Base-by-base conservation (phyloP, 495 filamentous ascomycete species). In the Neurospora cerealis region DNA sequence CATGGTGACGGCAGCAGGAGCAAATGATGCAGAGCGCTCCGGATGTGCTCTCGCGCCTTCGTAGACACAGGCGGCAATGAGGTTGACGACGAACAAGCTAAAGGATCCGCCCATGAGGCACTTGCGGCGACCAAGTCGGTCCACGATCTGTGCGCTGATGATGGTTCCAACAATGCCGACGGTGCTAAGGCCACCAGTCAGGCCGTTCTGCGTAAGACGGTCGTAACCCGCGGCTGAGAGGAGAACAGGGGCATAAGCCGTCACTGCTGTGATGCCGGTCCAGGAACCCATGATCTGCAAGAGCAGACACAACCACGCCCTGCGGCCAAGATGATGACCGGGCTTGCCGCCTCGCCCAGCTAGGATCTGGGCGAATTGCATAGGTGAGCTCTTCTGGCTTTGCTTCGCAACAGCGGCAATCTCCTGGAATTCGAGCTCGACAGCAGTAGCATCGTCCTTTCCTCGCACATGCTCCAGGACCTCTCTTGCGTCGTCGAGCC, bases 281-380 rank as follows among this genome's bases (percentile, higher is more conserved):
- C 90, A 93, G 77, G 92, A 90, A 75, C 91, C 90, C 81, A 93
- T 87, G 62, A 93, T 91, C 80, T 92, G 89, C 11, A 92, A 80
- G 90, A 90, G 93, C 60, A 93, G 85, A 39, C 73, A 74, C 38
- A 74, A 71, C 73, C 73, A 74, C 69, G 73, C 73, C 70, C 73
- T 66, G 54, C 73, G 73, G 46, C 73, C 73, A 39, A 74, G 39
- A 36, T 74, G 73, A 40, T 38, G 24, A 54, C 73, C 73, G 44
- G 46, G 73, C 70, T 71, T 74, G 39, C 70, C 40, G 54, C 54
- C 54, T 62, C 24, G 24, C 2, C 54, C 54, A 17, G 54, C 54
- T 15, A 62, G 54, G 13, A 62, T 62, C 21, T 8, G 54, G 54
- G 54, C 54, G 24, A 62, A 62, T 21, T 62, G 54, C 8, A 62